A percentile compares a stretch with the other conserved stretches of the same genome.
These are phyloP conservation scores for Platismatia glauca DNA, from an alignment of 495 filamentous ascomycete genomes.

Conservation along the genomic window DNA sequence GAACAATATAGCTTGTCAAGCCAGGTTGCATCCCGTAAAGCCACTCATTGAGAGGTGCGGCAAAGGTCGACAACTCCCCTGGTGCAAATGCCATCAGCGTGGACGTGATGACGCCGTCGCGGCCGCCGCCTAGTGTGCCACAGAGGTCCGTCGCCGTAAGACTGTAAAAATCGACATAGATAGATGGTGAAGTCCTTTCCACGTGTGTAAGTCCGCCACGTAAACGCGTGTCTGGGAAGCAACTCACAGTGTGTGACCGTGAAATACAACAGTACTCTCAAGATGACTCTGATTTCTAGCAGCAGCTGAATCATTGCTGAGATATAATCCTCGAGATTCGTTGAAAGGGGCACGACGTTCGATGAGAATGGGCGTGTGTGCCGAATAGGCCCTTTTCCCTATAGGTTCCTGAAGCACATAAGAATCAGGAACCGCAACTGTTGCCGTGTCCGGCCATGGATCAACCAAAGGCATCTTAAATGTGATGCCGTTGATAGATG, in stretches of 20 bases:
- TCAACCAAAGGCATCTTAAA: background rate
- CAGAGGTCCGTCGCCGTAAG: background rate
- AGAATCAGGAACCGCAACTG: background rate
- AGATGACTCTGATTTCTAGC: background rate
- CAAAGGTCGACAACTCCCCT: slow-evolving; percentile 10
- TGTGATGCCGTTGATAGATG: background rate
- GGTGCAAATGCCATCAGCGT: slow-evolving; percentile 5
- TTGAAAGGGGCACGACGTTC: background rate
- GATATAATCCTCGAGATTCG: background rate
- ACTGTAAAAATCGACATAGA: slow-evolving; percentile 1
- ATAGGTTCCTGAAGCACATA: background rate
- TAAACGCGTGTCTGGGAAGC: too few relatives aligned
- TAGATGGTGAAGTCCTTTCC: slow-evolving; percentile 6
- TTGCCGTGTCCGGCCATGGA: background rate
- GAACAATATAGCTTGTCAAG: background rate
- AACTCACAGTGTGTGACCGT: background rate
- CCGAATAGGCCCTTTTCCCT: background rate
- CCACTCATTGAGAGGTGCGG: background rate
- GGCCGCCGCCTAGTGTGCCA: background rate
- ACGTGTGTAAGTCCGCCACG: background rate
- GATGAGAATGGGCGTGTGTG: background rate
- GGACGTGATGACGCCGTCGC: background rate
- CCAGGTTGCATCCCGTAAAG: background rate
- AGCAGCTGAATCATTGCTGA: background rate
- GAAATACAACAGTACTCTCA: background rate